Evolutionary conservation across 768 basidiomycete species (phyloP), one percentile per base, ranked within the genome.

Genomic region (Macrolepiota dolichaula): DNA sequence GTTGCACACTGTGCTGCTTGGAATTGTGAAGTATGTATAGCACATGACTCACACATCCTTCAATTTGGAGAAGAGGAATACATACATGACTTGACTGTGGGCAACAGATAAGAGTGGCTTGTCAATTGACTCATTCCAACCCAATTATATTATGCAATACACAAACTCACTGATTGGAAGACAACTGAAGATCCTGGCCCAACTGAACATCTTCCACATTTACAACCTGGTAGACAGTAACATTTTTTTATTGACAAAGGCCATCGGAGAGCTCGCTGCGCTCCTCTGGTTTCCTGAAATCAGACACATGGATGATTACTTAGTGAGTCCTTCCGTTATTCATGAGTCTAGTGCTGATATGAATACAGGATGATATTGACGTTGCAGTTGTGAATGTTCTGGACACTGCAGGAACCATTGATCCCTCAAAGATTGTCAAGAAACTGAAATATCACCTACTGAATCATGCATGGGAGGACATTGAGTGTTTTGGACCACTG

Each of bases 201-300:
- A 64, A 15, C 27, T 50, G 7, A 54, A 56, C n/a, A 19, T 29
- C 17, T 64, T 62, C 40, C 60, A 62, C 35, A 32, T 64, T 1
- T 36, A 61, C 22, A 60, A 59, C 24, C 25, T 64, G 6, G 51
- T 61, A 4, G 17, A 42, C 35, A 10, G 17, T 10, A 36, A 53
- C 5, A 67, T 70, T 1, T 72, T 77, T 19, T 10, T 56, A 6
- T 62, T 74, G 0, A 76, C 72, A 42, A 70, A 70, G 10, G 67
- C 74, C 0, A 64, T 76, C 15, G 76, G 76, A 0, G 67, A 71
- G 10, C 70, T 81, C 0, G 51, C 69, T 0, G 73, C 77, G 0
- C 66, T 80, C 0, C 64, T 82, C 0, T 83, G 81, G 81, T 64
- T 78, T 10, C 70, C 72, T 0, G 70, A 73, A 61, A 81, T 82